Evolutionary conservation across 805 yeast species (phyloP).

Genomic region (Starmerella stigmatis): DNA sequence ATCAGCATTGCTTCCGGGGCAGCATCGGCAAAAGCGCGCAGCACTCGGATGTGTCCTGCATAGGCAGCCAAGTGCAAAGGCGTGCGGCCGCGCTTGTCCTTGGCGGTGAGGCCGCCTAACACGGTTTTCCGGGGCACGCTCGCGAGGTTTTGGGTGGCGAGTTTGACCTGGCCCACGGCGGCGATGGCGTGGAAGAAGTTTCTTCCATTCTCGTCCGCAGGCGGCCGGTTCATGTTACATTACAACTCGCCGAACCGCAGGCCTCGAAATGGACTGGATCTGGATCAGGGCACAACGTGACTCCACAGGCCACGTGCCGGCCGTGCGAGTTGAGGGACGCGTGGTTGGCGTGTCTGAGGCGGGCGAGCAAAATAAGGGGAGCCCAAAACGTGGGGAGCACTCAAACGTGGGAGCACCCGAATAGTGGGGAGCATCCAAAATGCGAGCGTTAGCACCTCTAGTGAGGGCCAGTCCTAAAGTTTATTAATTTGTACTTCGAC

Average conservation of each 20-base stretch:
- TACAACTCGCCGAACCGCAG: background rate
- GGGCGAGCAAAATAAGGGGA: no score
- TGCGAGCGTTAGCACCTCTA: no score
- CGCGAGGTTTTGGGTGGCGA: constrained; percentile 14
- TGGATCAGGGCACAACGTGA: background rate
- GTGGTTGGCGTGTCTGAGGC: no score
- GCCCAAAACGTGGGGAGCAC: no score
- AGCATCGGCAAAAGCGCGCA: constrained; percentile 19
- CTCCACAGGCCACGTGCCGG: background rate
- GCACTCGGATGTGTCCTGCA: constrained; percentile 19
- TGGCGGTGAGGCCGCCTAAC: constrained; percentile 15
- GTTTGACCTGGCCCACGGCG: constrained; percentile 16
- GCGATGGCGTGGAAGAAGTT: constrained; percentile 26
- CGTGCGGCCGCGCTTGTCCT: constrained; percentile 21
- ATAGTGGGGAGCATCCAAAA: no score
- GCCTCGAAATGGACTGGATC: background rate
- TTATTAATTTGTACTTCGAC: no score
- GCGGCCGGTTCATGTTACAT: constrained; percentile 12
- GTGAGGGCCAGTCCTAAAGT: no score
- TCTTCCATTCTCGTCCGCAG: constrained; percentile 16
- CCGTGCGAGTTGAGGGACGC: background rate
- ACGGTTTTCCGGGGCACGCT: constrained; percentile 13
- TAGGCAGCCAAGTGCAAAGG: constrained; percentile 25
- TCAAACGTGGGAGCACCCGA: no score
- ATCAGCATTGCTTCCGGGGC: constrained; percentile 18